A percentile compares a stretch with the other conserved stretches of the same genome.
phyloP scores from a whole-genome alignment of 192 early-diverging fungal genomes.

The Podila verticillata region DNA sequence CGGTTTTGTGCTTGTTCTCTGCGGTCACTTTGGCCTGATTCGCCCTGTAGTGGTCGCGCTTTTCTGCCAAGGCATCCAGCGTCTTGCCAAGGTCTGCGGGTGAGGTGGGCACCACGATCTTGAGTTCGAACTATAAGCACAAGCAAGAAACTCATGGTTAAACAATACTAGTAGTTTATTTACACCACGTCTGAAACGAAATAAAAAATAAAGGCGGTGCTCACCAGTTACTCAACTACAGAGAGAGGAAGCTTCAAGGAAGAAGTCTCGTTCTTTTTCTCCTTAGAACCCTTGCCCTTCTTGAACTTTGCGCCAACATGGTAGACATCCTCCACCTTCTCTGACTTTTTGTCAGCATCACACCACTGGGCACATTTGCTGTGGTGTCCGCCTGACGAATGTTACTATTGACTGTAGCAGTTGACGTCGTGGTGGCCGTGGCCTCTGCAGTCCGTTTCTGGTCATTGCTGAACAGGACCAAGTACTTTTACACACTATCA shows the following conservation, averaged over 20 bases:
- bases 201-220: slow-evolving; percentile 6
- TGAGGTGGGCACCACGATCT: slow-evolving; percentile 80
- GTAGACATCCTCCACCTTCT: slow-evolving; percentile 74
- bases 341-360: slow-evolving; percentile 75
- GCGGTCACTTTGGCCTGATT: slow-evolving; percentile 76
- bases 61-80: slow-evolving; percentile 72
- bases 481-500: slow-evolving; percentile 77
- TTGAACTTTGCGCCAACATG: slow-evolving; percentile 64
- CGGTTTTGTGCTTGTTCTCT: slow-evolving; percentile 84
- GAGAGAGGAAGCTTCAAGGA: slow-evolving; percentile 70
- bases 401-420: slow-evolving; percentile 30
- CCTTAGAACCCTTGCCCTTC: slow-evolving; percentile 57
- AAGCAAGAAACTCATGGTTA: background rate
- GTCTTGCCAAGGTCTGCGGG: slow-evolving; percentile 70
- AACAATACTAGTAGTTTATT: too few relatives aligned
- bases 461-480: slow-evolving; percentile 41
- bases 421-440: slow-evolving; percentile 6
- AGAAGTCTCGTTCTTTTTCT: slow-evolving; percentile 33
- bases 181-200: too few relatives aligned
- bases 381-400: slow-evolving; percentile 63
- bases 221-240: slow-evolving; percentile 77
- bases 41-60: slow-evolving; percentile 71
- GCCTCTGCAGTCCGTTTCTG: slow-evolving; percentile 30
- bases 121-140: slow-evolving; percentile 18
- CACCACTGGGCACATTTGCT: slow-evolving; percentile 73